Percentiles rank a stretch among this genome's conserved stretches.
These are phyloP conservation scores for Ichthyophthirius multifiliis DNA, from an alignment of 169 alveolate genomes.

Conservation along the genomic window DNA sequence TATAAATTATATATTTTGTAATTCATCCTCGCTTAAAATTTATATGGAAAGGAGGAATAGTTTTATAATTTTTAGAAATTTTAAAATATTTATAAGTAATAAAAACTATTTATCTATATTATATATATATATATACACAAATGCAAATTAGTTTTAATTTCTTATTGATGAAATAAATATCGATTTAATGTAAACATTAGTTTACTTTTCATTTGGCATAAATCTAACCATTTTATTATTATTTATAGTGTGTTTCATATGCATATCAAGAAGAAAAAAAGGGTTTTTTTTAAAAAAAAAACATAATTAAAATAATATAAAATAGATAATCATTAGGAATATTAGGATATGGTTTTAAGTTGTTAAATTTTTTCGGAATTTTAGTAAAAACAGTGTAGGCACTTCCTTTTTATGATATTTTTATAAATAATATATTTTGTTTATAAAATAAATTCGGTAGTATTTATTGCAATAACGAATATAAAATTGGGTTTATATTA, in stretches of 20 bases:
- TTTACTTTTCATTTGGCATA: not conserved
- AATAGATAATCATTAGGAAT: too few relatives aligned
- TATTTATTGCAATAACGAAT: not conserved
- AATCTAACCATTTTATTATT: not conserved
- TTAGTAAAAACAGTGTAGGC: not conserved
- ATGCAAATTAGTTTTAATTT: slow-evolving; percentile 2
- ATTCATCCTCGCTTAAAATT: not conserved
- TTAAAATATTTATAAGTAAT: not conserved
- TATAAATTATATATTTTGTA: not conserved
- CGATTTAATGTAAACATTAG: not conserved
- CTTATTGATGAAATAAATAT: not conserved
- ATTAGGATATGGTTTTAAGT: not conserved
- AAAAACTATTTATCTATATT: too few relatives aligned
- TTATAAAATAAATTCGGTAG: not conserved
- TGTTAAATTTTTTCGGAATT: not conserved
- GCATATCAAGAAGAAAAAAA: not conserved
- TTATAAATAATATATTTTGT: not conserved
- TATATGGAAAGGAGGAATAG: not conserved
- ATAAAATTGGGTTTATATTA: not conserved
- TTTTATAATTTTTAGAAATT: not conserved
- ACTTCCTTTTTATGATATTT: not conserved
- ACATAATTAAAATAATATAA: too few relatives aligned
- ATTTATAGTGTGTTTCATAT: not conserved
- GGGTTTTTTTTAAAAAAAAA: too few relatives aligned
- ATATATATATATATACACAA: too few relatives aligned